These are phyloP conservation scores for Fraxinus velutina DNA, from an alignment of 305 asterid genomes.

Conservation along the genomic window DNA sequence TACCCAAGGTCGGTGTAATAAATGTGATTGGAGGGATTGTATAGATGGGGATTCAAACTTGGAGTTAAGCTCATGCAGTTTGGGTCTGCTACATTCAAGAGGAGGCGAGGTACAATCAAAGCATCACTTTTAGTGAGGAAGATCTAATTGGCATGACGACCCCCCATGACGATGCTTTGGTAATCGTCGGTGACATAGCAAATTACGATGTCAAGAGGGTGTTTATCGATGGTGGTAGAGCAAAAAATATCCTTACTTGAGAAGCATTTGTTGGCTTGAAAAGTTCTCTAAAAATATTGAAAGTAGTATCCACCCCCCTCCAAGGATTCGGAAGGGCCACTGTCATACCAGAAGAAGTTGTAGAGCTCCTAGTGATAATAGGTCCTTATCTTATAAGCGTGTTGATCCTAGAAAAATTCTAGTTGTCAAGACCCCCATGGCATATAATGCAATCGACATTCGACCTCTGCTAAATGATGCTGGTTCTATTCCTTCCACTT, in stretches of 20 bases:
- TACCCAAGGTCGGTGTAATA: too few species aligned
- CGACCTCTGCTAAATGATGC: background rate
- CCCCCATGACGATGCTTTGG: background rate
- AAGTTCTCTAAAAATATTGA: background rate
- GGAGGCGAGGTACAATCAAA: background rate
- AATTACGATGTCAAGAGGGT: background rate
- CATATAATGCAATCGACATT: background rate
- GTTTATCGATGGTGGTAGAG: background rate
- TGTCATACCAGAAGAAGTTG: background rate
- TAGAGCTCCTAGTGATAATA: background rate
- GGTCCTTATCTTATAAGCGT: background rate
- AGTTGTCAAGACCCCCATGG: background rate
- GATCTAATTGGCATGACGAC: background rate
- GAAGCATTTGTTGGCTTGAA: background rate
- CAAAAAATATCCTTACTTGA: background rate
- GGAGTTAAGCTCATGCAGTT: too few species aligned
- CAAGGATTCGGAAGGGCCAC: background rate
- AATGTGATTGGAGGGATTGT: too few species aligned
- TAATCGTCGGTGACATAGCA: background rate
- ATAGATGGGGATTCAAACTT: too few species aligned
- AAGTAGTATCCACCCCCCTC: background rate
- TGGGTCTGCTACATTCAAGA: too few species aligned
- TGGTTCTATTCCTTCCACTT: background rate
- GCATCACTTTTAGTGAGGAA: background rate
- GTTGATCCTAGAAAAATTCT: background rate